Conservation (phyloP, 805 yeast genomes). For the Ogataea nonfermentans region DNA sequence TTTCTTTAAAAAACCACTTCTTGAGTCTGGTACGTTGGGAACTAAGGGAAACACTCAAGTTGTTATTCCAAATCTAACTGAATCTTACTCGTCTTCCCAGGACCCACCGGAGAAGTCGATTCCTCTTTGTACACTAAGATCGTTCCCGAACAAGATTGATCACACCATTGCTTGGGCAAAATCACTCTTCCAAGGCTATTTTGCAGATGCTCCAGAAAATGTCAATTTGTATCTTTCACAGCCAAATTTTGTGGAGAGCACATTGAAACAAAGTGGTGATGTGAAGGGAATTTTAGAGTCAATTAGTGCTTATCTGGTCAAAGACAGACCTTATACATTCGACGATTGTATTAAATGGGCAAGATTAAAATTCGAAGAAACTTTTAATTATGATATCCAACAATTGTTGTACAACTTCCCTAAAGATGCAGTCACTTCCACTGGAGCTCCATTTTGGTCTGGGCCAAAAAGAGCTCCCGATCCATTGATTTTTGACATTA, state of each 20-base stretch:
- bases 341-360: slow-evolving; percentile 98
- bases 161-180: slow-evolving; percentile 99
- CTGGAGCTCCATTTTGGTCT: slow-evolving; percentile 95
- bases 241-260: slow-evolving; percentile 88
- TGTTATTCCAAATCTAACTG: slow-evolving; percentile 88
- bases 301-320: slow-evolving; percentile 65
- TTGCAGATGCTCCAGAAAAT: slow-evolving; percentile 87
- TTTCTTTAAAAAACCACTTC: slow-evolving; percentile 82
- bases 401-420: slow-evolving; percentile 96
- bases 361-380: slow-evolving; percentile 79
- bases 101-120: slow-evolving; percentile 99
- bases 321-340: slow-evolving; percentile 80
- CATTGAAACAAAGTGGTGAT: slow-evolving; percentile 89
- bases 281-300: slow-evolving; percentile 82
- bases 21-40: slow-evolving; percentile 97
- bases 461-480: slow-evolving; percentile 96
- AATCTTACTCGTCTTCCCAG: slow-evolving; percentile 91
- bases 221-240: slow-evolving; percentile 88
- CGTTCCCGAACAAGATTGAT: slow-evolving; percentile 97
- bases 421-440: slow-evolving; percentile 82
- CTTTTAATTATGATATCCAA: slow-evolving; percentile 79
- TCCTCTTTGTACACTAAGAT: slow-evolving; percentile 94
- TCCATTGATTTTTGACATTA: slow-evolving; percentile 74
- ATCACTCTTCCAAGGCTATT: slow-evolving; percentile 87
- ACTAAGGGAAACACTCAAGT: slow-evolving; percentile 99